A percentile compares a stretch with the other conserved stretches of the same genome.
phyloP scores from a whole-genome alignment of 2,329 filamentous ascomycete genomes.

The Trichoderma gracile region DNA sequence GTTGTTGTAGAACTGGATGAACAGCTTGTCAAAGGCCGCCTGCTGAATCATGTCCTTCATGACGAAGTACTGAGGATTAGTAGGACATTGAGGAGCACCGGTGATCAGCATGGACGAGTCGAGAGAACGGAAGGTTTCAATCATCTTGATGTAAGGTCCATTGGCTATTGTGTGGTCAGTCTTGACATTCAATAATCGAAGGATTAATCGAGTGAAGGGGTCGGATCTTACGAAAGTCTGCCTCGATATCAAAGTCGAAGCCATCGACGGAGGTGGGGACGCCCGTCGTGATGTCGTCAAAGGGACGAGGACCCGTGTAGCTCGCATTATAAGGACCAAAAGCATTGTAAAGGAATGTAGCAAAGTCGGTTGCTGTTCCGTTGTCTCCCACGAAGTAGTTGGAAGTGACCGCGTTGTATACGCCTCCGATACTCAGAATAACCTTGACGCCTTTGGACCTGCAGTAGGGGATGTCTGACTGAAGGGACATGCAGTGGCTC shows the following conservation, averaged over 20 bases:
- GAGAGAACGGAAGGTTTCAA: conserved; percentile 39
- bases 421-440: conserved; percentile 46
- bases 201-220: not conserved
- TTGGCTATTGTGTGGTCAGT: conserved; percentile 33
- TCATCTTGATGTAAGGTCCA: conserved; percentile 43
- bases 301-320: conserved; percentile 43
- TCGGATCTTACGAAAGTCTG: conserved; percentile 34
- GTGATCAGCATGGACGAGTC: conserved; percentile 42
- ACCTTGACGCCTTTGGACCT: conserved; percentile 46
- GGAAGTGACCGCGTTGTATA: conserved; percentile 30
- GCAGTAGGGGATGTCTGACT: conserved; percentile 45
- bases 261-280: conserved; percentile 41
- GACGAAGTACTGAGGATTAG: conserved; percentile 33
- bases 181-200: not conserved
- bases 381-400: conserved; percentile 40
- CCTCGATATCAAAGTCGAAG: conserved; percentile 48
- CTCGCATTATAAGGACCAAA: conserved; percentile 41
- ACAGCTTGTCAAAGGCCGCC: conserved; percentile 46
- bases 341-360: conserved; percentile 42
- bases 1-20: conserved; percentile 55
- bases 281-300: conserved; percentile 36
- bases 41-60: conserved; percentile 44
- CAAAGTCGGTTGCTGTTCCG: conserved; percentile 40
- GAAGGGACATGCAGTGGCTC: conserved; percentile 40
- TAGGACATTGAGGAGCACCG: conserved; percentile 49